phyloP scores from a whole-genome alignment of 768 basidiomycete species.

The Asterophora lycoperdoides region DNA sequence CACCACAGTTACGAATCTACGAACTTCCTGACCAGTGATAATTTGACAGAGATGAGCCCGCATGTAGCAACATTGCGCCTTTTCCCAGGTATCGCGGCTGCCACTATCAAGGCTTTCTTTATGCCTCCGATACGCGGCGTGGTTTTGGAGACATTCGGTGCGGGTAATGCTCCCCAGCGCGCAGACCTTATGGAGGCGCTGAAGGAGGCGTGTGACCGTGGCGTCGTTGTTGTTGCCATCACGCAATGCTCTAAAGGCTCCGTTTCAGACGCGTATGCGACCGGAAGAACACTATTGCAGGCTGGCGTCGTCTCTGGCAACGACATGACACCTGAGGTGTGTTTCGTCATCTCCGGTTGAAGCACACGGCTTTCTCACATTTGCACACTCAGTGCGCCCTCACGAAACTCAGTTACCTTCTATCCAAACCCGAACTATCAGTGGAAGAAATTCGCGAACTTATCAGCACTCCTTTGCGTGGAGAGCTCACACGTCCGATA shows the following conservation, averaged over 20 bases:
- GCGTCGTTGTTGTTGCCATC: conserved; percentile 86
- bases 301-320: conserved; percentile 80
- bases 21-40: neutral
- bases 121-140: conserved; percentile 73
- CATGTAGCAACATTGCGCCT: conserved; percentile 82
- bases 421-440: conserved; percentile 79
- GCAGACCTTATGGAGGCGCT: conserved; percentile 71
- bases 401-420: conserved; percentile 83
- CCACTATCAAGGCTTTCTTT: conserved; percentile 73
- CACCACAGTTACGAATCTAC: neutral
- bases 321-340: conserved; percentile 95
- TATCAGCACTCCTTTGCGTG: conserved; percentile 75
- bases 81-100: conserved; percentile 80
- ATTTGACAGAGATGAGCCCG: conserved; percentile 61
- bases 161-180: conserved; percentile 88
- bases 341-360: conserved; percentile 1
- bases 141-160: conserved; percentile 87
- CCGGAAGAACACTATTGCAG: conserved; percentile 63
- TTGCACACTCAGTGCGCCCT: conserved; percentile 65
- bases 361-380: neutral
- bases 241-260: conserved; percentile 86
- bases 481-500: conserved; percentile 70
- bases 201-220: conserved; percentile 76
- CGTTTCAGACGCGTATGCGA: conserved; percentile 82
- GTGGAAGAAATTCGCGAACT: conserved; percentile 66